A percentile compares a stretch with the other conserved stretches of the same genome.
Evolutionary conservation across 768 basidiomycete genomes (phyloP).

Genomic region (Basidioascus undulatus): DNA sequence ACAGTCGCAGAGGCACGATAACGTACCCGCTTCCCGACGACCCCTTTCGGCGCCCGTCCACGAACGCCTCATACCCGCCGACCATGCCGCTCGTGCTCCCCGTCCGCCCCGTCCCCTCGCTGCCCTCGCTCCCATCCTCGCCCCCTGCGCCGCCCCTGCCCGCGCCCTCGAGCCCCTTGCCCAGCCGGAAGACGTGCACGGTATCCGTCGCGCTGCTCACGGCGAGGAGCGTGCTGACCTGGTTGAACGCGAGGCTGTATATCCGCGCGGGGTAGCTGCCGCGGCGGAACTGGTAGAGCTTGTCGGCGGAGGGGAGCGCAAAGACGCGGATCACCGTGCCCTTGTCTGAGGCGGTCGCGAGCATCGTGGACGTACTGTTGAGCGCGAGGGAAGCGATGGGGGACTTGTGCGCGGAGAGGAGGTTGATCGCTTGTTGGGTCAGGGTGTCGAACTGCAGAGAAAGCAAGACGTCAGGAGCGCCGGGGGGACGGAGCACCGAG

Average conservation of each 20-base stretch:
- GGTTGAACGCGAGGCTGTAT: slow-evolving; percentile 64
- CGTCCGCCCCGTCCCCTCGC: slow-evolving; percentile 22
- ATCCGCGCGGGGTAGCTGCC: slow-evolving; percentile 72
- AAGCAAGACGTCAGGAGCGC: too few species aligned
- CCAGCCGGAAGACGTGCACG: slow-evolving; percentile 85
- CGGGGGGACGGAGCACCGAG: too few species aligned
- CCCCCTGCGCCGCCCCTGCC: slow-evolving; percentile 12
- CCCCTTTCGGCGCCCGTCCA: too few species aligned
- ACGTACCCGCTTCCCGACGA: too few species aligned
- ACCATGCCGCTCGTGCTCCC: slow-evolving; percentile 28
- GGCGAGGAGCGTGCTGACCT: slow-evolving; percentile 54
- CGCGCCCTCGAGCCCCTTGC: slow-evolving; percentile 11
- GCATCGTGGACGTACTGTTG: slow-evolving; percentile 62
- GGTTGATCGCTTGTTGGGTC: slow-evolving; percentile 72
- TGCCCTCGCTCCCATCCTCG: slow-evolving; percentile 6
- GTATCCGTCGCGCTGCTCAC: slow-evolving; percentile 84
- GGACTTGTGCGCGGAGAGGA: slow-evolving; percentile 88
- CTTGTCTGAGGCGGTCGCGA: slow-evolving; percentile 82
- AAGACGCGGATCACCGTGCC: slow-evolving; percentile 95
- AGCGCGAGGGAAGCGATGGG: slow-evolving; percentile 70
- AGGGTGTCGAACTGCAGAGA: slow-evolving; percentile 95
- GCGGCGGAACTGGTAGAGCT: slow-evolving; percentile 79
- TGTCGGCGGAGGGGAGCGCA: slow-evolving; percentile 70
- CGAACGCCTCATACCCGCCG: slow-evolving; percentile 64
- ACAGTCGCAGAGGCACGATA: neutral